phyloP scores from a whole-genome alignment of 2,329 filamentous ascomycete species.

The Pseudogymnoascus sp. region DNA sequence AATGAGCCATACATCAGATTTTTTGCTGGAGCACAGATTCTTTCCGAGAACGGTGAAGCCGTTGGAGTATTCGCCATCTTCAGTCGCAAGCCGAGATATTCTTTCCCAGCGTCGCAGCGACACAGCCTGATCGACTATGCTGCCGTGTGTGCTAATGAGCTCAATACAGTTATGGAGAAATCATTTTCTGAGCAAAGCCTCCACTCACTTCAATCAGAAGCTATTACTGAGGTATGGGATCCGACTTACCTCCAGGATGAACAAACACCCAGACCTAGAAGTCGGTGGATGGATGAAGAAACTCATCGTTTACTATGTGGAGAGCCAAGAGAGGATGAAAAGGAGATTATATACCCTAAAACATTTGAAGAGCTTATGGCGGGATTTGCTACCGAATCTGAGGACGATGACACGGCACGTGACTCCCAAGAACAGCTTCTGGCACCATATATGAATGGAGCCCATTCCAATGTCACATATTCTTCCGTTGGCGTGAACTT shows the following conservation, averaged over 20 bases:
- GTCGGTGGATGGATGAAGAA: neutral
- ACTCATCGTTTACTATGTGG: neutral
- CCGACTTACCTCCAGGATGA: neutral
- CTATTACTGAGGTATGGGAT: neutral
- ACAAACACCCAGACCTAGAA: neutral
- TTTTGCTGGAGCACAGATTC: slow-evolving; percentile 31
- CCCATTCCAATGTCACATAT: neutral
- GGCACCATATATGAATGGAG: neutral
- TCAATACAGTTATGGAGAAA: neutral
- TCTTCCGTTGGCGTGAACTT: neutral
- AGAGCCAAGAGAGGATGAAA: neutral
- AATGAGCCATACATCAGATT: slow-evolving; percentile 27
- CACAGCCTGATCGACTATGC: slow-evolving; percentile 26
- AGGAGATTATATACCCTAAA: neutral
- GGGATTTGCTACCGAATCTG: too few species aligned
- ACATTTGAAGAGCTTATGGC: neutral
- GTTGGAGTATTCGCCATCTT: slow-evolving; percentile 29
- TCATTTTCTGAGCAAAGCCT: neutral
- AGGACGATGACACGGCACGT: neutral
- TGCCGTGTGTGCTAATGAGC: neutral
- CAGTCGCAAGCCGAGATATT: slow-evolving; percentile 20
- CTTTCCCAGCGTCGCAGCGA: slow-evolving; percentile 22
- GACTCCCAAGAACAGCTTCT: neutral
- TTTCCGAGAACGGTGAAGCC: slow-evolving; percentile 24
- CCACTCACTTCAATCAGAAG: neutral